Evolutionary conservation across 148 eudicot species (phyloP), one percentile per base, ranked within the genome.

Genomic region (Persicaria maculosa): DNA sequence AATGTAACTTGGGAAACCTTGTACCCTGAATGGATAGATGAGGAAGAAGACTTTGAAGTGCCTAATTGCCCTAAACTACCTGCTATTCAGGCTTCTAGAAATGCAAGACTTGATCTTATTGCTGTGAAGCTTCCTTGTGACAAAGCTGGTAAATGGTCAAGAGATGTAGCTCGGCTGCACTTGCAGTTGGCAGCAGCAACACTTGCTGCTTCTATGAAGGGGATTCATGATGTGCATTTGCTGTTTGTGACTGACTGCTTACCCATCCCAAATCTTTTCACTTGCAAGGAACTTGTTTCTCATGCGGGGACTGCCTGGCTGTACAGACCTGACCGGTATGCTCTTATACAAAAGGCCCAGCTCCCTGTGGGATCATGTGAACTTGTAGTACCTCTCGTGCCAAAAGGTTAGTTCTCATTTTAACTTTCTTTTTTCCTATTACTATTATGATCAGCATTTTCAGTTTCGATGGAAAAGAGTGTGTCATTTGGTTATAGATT

Each of bases 321-420:
- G 50, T 95, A 95, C 74, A 79, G 86, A 77, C 94, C 97, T 14
- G 77, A 90, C 74, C 79, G 90, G 25, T 84, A 87, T 77, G 83
- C 73, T 40, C 80, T 95, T 78, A 87, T 93, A 78, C 91, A 92
- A 78, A 90, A 90, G 85, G 84, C 86, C 61, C 86, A 81, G 72
- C 92, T 92, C 65, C 98, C 98, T 59, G 93, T 92, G 74, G 98
- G 97, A 73, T 95, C 98, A 9, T 95, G 98, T 79, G 97, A 90
- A 77, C 92, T 95, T 55, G 86, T 96, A 17, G 84, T 90, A 84
- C 97, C 98, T 72, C 86, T 91, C 65, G 80, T 82, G 72, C 86
- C 93, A 72, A 85, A 94, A 89, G 97, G 98, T 93, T 16, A 80
- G 78, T 74, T 71, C 47, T 58, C 16, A 31, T 40, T 40, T 6